phyloP scores from a whole-genome alignment of 495 filamentous ascomycete species.

The Sordaria brevicollis region DNA sequence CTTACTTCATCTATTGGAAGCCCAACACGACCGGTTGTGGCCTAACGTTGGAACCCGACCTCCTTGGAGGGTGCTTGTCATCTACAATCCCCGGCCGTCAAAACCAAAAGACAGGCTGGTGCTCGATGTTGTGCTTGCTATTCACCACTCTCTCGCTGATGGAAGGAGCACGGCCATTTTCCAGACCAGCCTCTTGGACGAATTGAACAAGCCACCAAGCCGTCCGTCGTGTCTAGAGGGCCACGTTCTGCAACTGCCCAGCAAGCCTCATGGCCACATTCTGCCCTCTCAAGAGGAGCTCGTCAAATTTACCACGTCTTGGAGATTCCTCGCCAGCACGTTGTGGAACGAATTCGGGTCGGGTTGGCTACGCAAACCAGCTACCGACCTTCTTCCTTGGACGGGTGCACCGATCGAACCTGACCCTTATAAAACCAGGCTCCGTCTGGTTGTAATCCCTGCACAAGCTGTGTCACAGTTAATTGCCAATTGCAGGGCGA shows the following conservation, averaged over 20 bases:
- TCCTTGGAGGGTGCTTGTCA: constrained; percentile 21
- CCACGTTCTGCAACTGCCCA: constrained; percentile 7
- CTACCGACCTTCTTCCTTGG: constrained; percentile 12
- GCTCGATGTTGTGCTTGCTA: constrained; percentile 23
- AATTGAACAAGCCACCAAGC: constrained; percentile 7
- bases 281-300: constrained; percentile 16
- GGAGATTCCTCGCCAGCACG: constrained; percentile 10
- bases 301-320: constrained; percentile 17
- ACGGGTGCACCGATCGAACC: constrained; percentile 14
- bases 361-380: constrained; percentile 3
- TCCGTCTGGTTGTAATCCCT: constrained; percentile 19
- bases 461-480: constrained; percentile 4
- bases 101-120: background rate
- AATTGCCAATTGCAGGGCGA: constrained; percentile 15
- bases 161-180: constrained; percentile 25
- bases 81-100: constrained; percentile 1
- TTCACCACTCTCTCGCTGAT: constrained; percentile 24
- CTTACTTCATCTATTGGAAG: constrained; percentile 7
- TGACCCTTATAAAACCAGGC: constrained; percentile 12
- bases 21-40: constrained; percentile 18
- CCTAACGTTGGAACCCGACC: constrained; percentile 12
- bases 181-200: constrained; percentile 19
- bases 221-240: background rate
- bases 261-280: constrained; percentile 1
- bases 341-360: constrained; percentile 15